phyloP scores from a whole-genome alignment of 768 basidiomycete species.

The Suillus alpinus region DNA sequence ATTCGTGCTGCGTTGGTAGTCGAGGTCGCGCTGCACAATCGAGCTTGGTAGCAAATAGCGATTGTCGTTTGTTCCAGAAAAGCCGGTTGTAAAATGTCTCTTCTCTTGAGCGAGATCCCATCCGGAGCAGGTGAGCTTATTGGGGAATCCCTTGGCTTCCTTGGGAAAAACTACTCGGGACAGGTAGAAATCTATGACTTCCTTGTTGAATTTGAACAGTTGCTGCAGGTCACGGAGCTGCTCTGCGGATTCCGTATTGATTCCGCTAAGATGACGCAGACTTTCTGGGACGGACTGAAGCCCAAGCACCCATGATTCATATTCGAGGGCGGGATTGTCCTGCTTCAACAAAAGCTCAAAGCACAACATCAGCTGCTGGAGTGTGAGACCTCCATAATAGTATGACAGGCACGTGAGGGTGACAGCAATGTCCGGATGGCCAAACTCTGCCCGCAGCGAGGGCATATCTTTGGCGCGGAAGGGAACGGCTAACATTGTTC shows the following conservation, averaged over 20 bases:
- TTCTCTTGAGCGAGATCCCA: constrained; percentile 25
- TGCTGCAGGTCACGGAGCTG: constrained; percentile 11
- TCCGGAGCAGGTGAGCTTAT: constrained; percentile 25
- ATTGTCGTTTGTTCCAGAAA: constrained; percentile 28
- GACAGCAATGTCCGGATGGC: background rate
- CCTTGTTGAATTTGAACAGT: constrained; percentile 17
- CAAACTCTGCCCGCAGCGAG: background rate
- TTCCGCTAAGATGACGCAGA: background rate
- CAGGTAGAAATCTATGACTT: constrained; percentile 25
- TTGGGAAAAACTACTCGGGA: constrained; percentile 25
- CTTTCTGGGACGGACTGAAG: background rate
- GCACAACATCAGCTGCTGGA: background rate
- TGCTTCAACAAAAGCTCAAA: background rate
- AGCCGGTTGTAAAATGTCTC: constrained; percentile 10
- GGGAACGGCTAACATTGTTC: background rate
- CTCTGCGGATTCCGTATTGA: background rate
- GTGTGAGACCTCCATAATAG: background rate
- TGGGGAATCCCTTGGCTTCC: constrained; percentile 23
- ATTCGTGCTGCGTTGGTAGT: background rate
- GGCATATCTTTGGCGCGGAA: background rate
- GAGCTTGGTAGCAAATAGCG: constrained; percentile 16
- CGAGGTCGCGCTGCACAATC: background rate
- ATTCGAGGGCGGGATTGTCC: background rate
- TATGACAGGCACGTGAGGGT: background rate
- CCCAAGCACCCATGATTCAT: background rate